Evolutionary conservation across 2,329 filamentous ascomycete genomes (phyloP), one percentile per base, ranked within the genome.

Genomic region (Aspergillus pseudoglaucus): DNA sequence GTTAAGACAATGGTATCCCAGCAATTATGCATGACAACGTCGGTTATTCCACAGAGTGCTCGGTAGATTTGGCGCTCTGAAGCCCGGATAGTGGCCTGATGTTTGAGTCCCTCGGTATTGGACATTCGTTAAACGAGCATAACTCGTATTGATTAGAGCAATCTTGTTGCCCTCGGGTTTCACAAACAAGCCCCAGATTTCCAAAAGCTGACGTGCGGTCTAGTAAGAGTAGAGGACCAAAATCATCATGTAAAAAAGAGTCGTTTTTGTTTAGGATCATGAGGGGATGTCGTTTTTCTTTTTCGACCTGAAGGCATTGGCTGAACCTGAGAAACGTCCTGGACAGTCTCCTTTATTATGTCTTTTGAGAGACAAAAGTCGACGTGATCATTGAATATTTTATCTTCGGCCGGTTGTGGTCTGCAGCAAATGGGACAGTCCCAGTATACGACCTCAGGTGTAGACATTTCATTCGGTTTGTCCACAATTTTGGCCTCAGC

Each of bases 301-400:
- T 69, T 68, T 14, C 55, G 56, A 33, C 46, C 40, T 41, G 44
- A 15, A 4, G 38, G 42, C 25, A 15, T 50, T 44, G 32, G 44
- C 14, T 42, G 51, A 37, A 41, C 18, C 53, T 23, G 62, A 44
- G 43, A 61, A 62, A 51, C 75, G 68, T 47, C 76, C 48, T 88
- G 83, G 1, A 93, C 84, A 0, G 82, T 85, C 59, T 96, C 88
- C 41, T 85, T 85, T 58, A 98, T 97, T 0, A 89, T 88, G 60
- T 87, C 82, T 47, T 84, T 78, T 0, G 90, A 96, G 1, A 98
- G 77, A 65, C 93, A 98, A 7, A 87, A 79, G 64, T 98, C 93
- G 45, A 98, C 90, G 61, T 98, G 93, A 48, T 86, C 81, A 57
- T 98, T 98, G 69, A 97, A 95, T 0, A 71, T 73, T 41, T 77